phyloP scores from a whole-genome alignment of 2,329 filamentous ascomycete species.

The Dothidotthia symphoricarpi region DNA sequence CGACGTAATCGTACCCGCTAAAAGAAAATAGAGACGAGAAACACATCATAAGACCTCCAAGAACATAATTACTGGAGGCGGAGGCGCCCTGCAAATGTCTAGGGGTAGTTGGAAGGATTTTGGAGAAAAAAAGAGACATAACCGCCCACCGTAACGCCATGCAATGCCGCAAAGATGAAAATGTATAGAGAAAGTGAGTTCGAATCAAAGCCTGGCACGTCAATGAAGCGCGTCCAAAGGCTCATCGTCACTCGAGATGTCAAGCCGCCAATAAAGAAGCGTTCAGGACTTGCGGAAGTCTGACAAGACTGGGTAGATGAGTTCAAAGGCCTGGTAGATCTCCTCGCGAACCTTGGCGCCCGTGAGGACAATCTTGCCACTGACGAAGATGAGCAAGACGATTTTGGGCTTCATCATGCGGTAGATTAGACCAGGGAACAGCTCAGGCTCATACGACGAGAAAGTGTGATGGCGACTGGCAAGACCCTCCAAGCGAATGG shows the following conservation, averaged over 20 bases:
- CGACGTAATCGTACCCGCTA: conserved; percentile 29
- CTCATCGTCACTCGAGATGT: conserved; percentile 4
- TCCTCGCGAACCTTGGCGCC: conserved; percentile 97
- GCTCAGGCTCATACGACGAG: conserved; percentile 87
- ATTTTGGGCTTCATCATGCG: conserved; percentile 99
- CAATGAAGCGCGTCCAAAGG: conserved; percentile 6
- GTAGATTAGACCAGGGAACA: conserved; percentile 99
- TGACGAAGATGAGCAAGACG: conserved; percentile 95
- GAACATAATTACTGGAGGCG: conserved; percentile 31
- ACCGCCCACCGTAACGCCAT: conserved; percentile 37
- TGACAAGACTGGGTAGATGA: conserved; percentile 37
- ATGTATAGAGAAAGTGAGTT: conserved; percentile 21
- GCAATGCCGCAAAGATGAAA: conserved; percentile 41
- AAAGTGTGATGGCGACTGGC: conserved; percentile 98
- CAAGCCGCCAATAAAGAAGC: conserved; percentile 1
- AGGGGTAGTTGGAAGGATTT: conserved; percentile 4
- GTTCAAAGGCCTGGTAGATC: conserved; percentile 58
- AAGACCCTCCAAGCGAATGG: conserved; percentile 92
- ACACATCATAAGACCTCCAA: conserved; percentile 18
- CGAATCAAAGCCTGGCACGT: conserved; percentile 8
- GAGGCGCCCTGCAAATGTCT: conserved; percentile 34
- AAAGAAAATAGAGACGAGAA: conserved; percentile 21
- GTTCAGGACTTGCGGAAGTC: conserved; percentile 63
- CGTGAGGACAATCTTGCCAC: conserved; percentile 95
- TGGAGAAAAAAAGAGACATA: too few species aligned